Conservation (phyloP, 2,329 filamentous ascomycete genomes). For the Fusarium anthophilum region DNA sequence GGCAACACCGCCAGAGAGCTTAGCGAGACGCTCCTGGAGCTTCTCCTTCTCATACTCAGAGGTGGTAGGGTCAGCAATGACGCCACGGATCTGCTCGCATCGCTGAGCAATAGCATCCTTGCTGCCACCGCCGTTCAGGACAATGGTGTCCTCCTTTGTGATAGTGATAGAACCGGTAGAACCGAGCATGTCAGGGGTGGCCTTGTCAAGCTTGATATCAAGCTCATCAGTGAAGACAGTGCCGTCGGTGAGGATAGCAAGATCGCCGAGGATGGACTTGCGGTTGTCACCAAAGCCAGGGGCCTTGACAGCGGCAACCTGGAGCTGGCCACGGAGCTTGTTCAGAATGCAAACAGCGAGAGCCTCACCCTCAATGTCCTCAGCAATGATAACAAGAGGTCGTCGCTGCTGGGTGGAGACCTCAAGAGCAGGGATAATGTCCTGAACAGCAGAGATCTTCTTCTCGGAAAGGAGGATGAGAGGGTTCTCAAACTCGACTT, state of each 20-base stretch:
- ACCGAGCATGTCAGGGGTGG: constrained; percentile 93
- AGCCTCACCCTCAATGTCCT: constrained; percentile 99
- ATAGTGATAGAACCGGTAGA: constrained; percentile 99
- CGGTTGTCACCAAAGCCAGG: constrained; percentile 99
- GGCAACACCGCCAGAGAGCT: constrained; percentile 98
- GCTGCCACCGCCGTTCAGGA: constrained; percentile 95
- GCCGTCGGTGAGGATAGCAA: constrained; percentile 94
- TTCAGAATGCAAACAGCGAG: constrained; percentile 99
- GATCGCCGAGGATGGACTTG: constrained; percentile 98
- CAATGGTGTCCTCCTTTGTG: constrained; percentile 99
- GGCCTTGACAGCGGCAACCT: constrained; percentile 98
- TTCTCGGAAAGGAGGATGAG: constrained; percentile 98
- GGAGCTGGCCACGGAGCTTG: constrained; percentile 99
- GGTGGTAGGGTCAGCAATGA: constrained; percentile 92
- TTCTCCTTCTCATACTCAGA: constrained; percentile 99
- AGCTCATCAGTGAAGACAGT: constrained; percentile 99
- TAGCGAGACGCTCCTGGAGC: constrained; percentile 98
- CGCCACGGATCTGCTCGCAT: constrained; percentile 98
- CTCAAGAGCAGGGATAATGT: constrained; percentile 98
- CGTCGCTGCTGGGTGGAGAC: constrained; percentile 94
- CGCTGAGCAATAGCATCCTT: constrained; percentile 94
- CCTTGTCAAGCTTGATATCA: constrained; percentile 99
- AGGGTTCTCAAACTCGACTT: constrained; percentile 99
- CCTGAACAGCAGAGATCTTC: constrained; percentile 99
- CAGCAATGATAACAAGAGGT: constrained; percentile 96